These are phyloP conservation scores for Austroboletus niveus DNA, from an alignment of 1,284 basidiomycete species.

Conservation along the genomic window DNA sequence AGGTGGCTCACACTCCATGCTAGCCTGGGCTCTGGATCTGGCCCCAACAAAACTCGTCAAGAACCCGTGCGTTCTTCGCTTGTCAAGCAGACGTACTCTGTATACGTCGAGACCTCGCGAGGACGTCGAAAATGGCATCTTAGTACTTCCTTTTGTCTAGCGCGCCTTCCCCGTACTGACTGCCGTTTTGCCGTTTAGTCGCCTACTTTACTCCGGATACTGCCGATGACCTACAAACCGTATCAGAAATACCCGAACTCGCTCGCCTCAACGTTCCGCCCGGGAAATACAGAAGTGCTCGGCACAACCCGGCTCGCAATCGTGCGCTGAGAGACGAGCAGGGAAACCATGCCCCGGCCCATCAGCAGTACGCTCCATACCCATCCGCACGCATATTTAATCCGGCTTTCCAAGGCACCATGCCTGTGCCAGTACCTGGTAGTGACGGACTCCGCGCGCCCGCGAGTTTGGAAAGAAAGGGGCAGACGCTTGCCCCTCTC, in stretches of 20 bases:
- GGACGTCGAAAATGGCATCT: conserved; percentile 77
- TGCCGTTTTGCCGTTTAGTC: conserved; percentile 39
- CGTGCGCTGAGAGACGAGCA: conserved; percentile 27
- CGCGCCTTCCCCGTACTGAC: conserved; percentile 6
- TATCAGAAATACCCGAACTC: conserved; percentile 58
- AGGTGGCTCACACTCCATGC: conserved; percentile 17
- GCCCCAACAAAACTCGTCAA: conserved; percentile 35
- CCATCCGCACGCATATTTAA: conserved; percentile 25
- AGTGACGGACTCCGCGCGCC: conserved; percentile 3
- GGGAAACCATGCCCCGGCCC: conserved; percentile 1
- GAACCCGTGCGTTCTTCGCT: conserved; percentile 49
- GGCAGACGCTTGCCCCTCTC: conserved; percentile 48
- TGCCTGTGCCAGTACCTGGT: not conserved
- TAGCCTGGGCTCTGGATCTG: conserved; percentile 35
- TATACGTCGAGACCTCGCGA: conserved; percentile 58
- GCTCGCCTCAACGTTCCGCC: conserved; percentile 52
- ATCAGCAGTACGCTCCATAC: conserved; percentile 33
- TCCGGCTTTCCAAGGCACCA: conserved; percentile 7
- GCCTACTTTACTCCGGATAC: conserved; percentile 71
- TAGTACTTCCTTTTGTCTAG: conserved; percentile 44
- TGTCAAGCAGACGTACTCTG: conserved; percentile 79
- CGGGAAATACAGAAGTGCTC: conserved; percentile 63
- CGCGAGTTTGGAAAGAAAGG: conserved; percentile 16
- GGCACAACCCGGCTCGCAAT: conserved; percentile 38
- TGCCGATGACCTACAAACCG: conserved; percentile 50